phyloP scores from a whole-genome alignment of 2,329 filamentous ascomycete genomes.

The Aspergillus caelatus region DNA sequence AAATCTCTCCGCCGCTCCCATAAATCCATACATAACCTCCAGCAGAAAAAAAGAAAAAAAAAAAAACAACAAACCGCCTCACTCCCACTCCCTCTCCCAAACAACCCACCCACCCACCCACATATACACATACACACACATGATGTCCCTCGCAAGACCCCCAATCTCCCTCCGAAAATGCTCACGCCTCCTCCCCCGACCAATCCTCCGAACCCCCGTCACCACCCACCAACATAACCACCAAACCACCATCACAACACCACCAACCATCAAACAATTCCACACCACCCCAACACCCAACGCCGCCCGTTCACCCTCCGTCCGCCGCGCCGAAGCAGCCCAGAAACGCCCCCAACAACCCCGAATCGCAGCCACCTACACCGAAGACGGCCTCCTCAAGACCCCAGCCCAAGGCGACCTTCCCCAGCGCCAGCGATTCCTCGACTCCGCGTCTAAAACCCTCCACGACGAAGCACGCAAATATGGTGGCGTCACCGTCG shows the following conservation, averaged over 20 bases:
- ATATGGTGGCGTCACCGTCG: constrained; percentile 4
- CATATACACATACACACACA: neutral
- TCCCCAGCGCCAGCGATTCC: neutral
- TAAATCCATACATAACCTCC: neutral
- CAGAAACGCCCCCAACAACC: neutral
- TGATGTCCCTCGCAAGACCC: constrained; percentile 22
- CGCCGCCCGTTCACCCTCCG: constrained; percentile 15
- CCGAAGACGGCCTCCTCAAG: neutral
- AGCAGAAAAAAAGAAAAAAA: neutral
- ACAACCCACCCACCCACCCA: neutral
- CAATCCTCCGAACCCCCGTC: neutral
- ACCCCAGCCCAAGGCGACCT: constrained; percentile 5
- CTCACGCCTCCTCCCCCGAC: constrained; percentile 6
- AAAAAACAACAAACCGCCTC: neutral
- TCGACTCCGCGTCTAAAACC: constrained; percentile 1
- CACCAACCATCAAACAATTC: constrained; percentile 6
- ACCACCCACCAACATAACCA: neutral
- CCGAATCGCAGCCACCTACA: neutral
- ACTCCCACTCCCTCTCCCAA: neutral
- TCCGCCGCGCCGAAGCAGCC: constrained; percentile 11
- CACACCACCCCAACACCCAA: constrained; percentile 14
- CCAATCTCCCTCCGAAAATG: constrained; percentile 20
- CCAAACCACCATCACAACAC: neutral
- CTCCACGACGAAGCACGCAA: neutral
- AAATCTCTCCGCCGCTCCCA: neutral